phyloP scores from a whole-genome alignment of 75 land plant species.

The Pinus albicaulis region DNA sequence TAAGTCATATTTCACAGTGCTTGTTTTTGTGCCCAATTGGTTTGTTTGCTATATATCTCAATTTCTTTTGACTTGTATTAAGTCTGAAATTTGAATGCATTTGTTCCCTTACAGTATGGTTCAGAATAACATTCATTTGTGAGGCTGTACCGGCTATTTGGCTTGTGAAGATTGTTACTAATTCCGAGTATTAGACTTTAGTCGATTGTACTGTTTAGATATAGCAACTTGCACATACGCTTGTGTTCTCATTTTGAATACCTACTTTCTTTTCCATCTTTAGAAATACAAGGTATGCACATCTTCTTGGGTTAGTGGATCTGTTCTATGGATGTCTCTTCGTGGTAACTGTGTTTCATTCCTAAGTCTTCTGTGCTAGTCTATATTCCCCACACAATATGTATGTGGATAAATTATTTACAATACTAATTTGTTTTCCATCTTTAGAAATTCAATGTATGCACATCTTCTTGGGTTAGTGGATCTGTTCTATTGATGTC shows the following conservation, averaged over 20 bases:
- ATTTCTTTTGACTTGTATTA: neutral
- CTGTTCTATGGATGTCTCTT: too few relatives aligned
- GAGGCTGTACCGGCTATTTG: neutral
- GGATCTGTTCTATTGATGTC: too few relatives aligned
- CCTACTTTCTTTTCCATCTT: neutral
- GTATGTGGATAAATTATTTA: too few relatives aligned
- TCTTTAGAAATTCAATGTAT: too few relatives aligned
- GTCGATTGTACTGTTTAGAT: neutral
- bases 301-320: too few relatives aligned
- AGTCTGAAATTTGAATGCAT: neutral
- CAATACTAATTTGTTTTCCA: too few relatives aligned
- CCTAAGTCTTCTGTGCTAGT: neutral
- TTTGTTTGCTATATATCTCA: neutral
- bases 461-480: too few relatives aligned
- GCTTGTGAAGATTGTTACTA: neutral
- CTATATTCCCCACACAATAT: neutral
- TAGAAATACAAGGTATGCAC: too few relatives aligned
- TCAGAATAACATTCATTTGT: too few relatives aligned
- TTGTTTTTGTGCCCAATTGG: constrained; percentile 1
- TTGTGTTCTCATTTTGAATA: neutral
- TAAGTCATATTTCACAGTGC: neutral
- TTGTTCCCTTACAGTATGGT: too few relatives aligned
- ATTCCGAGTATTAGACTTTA: neutral
- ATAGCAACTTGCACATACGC: neutral
- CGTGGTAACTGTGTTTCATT: neutral